Evolutionary conservation across 768 basidiomycete genomes (phyloP), one percentile per base, ranked within the genome.

Genomic region (Heimioporus sp.): DNA sequence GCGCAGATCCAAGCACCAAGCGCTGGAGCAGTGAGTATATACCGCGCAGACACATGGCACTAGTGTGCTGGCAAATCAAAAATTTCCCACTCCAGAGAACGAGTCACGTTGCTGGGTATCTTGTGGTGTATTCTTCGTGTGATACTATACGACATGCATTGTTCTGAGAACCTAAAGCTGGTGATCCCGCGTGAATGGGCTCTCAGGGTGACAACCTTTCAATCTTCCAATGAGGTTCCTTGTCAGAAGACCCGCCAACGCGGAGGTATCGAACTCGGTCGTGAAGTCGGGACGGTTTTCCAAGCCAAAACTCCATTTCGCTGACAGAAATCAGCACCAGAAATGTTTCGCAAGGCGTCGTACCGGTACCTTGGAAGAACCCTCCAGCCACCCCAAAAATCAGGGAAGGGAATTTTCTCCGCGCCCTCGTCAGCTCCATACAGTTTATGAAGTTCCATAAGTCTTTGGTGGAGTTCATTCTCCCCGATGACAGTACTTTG

Each of bases 301-400:
- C 96, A n/a, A 81, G 79, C 96, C 96, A 98, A 68, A 98, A 98
- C 65, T 98, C 96, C 46, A 98, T 78, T 72, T 98, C 96, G 53
- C 94, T 97, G 62, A 36, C 46, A 5, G 34, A 44, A 16, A 40
- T 67, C 42, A 63, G 56, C 34, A 19, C 10, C 9, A 13, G 20
- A 37, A 21, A 37, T 36, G 4, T n/a, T 24, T 12, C 21, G 28
- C 30, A 28, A 35, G 4, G 39, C 20, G 16, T 24, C 7, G 10
- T 17, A 35, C 36, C 17, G n/a, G 39, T 60, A 96, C 92, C 79
- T 79, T 24, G 96, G 96, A n/a, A 98, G 77, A 32, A 98, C 79
- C 59, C 96, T 79, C 89, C 92, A 97, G 5, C 96, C 96, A 54
- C 96, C 96, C 96, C 96, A 98, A 68, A 91, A 92, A 9, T 90